Evolutionary conservation across 73 alveolate species (phyloP).

Genomic region (Paramecium bursaria): DNA sequence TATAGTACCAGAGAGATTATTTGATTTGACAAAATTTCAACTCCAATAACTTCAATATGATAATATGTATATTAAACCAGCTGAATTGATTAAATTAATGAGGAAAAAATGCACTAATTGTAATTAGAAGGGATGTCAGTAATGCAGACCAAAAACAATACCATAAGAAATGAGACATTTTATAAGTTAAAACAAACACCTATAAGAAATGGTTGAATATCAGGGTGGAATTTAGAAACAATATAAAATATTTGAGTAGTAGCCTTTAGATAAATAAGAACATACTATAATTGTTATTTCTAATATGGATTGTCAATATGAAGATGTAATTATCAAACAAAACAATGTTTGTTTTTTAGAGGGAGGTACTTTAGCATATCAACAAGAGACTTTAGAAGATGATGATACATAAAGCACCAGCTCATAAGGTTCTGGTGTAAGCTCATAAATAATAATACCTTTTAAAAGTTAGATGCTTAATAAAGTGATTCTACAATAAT

Average conservation of each 20-base stretch:
- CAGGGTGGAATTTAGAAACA: slow-evolving; percentile 9
- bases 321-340: background rate
- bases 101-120: background rate
- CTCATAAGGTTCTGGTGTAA: background rate
- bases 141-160: background rate
- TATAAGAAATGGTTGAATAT: slow-evolving; percentile 21
- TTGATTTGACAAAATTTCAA: slow-evolving; percentile 3
- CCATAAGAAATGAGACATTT: slow-evolving; percentile 38
- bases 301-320: background rate
- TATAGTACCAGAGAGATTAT: background rate
- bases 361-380: background rate
- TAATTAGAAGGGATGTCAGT: background rate
- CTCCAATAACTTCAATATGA: background rate
- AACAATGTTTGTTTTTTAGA: slow-evolving; percentile 6
- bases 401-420: slow-evolving; percentile 9
- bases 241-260: background rate
- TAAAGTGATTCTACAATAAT: slow-evolving; percentile 12
- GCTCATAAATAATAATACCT: slow-evolving; percentile 25
- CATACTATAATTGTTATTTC: background rate
- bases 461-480: slow-evolving; percentile 40
- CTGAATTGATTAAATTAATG: background rate
- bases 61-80: background rate
- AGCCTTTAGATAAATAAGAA: background rate
- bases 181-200: background rate
- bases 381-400: background rate